phyloP scores from a whole-genome alignment of 2,329 filamentous ascomycete genomes.

The Pseudopyricularia javanii region DNA sequence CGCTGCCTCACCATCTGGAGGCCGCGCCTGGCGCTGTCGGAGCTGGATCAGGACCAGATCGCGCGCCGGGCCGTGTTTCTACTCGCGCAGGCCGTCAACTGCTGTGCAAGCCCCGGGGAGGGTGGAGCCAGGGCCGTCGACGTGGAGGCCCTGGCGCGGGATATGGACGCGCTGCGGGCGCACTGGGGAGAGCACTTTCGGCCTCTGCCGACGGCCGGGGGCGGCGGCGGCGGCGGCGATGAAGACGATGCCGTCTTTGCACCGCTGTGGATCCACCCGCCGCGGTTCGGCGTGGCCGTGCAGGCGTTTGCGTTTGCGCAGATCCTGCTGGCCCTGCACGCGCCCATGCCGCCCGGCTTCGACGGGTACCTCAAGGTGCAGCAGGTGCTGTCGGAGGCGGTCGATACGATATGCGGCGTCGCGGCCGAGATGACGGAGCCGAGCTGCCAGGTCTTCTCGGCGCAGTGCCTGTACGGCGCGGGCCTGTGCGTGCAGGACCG shows the following conservation, averaged over 20 bases:
- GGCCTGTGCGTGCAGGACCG: constrained; percentile 27
- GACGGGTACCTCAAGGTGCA: constrained; percentile 31
- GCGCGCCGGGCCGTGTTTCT: constrained; percentile 36
- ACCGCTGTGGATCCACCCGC: constrained; percentile 38
- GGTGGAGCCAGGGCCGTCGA: neutral
- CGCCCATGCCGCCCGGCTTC: constrained; percentile 35
- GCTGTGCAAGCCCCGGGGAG: constrained; percentile 9
- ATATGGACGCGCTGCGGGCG: neutral
- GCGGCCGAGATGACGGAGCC: constrained; percentile 28
- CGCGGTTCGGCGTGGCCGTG: constrained; percentile 31
- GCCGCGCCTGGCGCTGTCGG: constrained; percentile 28
- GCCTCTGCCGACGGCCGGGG: neutral
- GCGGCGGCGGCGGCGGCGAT: neutral
- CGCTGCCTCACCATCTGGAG: constrained; percentile 45
- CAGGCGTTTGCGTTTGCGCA: constrained; percentile 39
- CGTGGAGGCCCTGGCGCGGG: neutral
- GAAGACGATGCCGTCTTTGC: constrained; percentile 20
- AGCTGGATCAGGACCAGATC: constrained; percentile 33
- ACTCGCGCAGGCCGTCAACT: constrained; percentile 39
- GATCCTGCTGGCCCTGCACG: constrained; percentile 38
- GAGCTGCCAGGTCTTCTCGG: constrained; percentile 26
- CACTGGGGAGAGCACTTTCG: neutral
- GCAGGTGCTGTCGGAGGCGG: constrained; percentile 28
- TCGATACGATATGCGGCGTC: constrained; percentile 35
- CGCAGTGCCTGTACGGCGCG: constrained; percentile 29